These are phyloP conservation scores for Pseudocercospora fijiensis DNA, from an alignment of 2,329 filamentous ascomycete genomes.

Conservation along the genomic window DNA sequence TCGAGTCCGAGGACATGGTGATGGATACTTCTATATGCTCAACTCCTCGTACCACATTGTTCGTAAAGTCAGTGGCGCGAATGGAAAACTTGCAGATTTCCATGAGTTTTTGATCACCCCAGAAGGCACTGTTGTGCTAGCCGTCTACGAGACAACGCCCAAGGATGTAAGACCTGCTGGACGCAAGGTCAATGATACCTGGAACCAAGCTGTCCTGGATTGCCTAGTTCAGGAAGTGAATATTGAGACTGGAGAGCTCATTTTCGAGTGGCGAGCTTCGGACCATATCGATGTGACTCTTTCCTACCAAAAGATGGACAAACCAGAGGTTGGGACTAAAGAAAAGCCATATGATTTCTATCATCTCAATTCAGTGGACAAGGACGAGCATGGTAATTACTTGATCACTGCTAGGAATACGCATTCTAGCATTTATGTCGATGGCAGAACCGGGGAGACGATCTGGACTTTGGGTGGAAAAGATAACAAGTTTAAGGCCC, in stretches of 20 bases:
- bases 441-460: slow-evolving; percentile 47
- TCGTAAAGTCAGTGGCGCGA: slow-evolving; percentile 41
- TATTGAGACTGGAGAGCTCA: slow-evolving; percentile 44
- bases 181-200: slow-evolving; percentile 32
- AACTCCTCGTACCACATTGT: slow-evolving; percentile 36
- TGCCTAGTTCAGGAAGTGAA: slow-evolving; percentile 49
- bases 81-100: slow-evolving; percentile 40
- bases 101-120: slow-evolving; percentile 47
- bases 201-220: slow-evolving; percentile 42
- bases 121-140: slow-evolving; percentile 44
- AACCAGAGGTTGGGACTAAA: slow-evolving; percentile 38
- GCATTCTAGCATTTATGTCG: slow-evolving; percentile 49
- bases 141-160: slow-evolving; percentile 38
- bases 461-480: slow-evolving; percentile 50
- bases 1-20: slow-evolving; percentile 33
- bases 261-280: slow-evolving; percentile 51
- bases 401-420: slow-evolving; percentile 54
- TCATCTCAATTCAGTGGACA: slow-evolving; percentile 57
- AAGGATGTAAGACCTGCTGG: slow-evolving; percentile 28
- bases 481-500: slow-evolving; percentile 25
- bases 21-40: slow-evolving; percentile 33
- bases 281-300: slow-evolving; percentile 42
- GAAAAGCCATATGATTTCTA: slow-evolving; percentile 50
- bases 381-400: slow-evolving; percentile 52
- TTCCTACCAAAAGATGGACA: slow-evolving; percentile 38